A percentile compares a stretch with the other conserved stretches of the same genome.
Conservation (phyloP, 2,329 filamentous ascomycete species). For the Fusarium poae region DNA sequence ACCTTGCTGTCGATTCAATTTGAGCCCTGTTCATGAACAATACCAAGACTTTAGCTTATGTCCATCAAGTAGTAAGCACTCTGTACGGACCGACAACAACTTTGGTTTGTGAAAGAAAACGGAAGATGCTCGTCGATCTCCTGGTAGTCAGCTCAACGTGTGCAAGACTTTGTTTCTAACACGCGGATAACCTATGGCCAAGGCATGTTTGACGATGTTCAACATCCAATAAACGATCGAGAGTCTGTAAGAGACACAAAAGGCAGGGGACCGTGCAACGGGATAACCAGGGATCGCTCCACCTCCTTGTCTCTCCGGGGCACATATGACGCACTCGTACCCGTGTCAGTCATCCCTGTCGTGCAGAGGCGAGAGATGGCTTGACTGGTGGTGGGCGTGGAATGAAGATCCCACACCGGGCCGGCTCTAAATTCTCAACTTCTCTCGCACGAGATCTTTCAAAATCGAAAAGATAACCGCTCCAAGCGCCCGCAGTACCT, state of each 20-base stretch:
- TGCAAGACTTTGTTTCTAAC: conserved; percentile 36
- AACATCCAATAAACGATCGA: conserved; percentile 30
- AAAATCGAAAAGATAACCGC: conserved; percentile 37
- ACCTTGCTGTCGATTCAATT: conserved; percentile 23
- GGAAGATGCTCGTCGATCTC: conserved; percentile 41
- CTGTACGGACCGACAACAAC: conserved; percentile 9
- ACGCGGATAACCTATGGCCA: conserved; percentile 25
- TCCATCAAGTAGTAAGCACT: conserved; percentile 3
- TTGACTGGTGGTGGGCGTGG: conserved; percentile 39
- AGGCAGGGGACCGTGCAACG: conserved; percentile 39
- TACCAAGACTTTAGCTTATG: conserved; percentile 13
- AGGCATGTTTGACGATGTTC: conserved; percentile 19
- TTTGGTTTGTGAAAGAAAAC: conserved; percentile 16
- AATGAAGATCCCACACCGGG: conserved; percentile 43
- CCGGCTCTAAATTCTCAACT: conserved; percentile 31
- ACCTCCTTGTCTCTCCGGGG: conserved; percentile 43
- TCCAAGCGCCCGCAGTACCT: conserved; percentile 29
- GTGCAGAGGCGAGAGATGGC: conserved; percentile 42
- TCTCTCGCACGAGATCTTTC: conserved; percentile 30
- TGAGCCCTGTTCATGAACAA: conserved; percentile 3
- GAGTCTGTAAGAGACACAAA: conserved; percentile 44
- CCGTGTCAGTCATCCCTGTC: conserved; percentile 43
- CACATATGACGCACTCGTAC: conserved; percentile 50
- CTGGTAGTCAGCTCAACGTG: conserved; percentile 31
- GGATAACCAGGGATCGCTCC: conserved; percentile 39